These are phyloP conservation scores for Friedmanniomyces simplex DNA, from an alignment of 495 filamentous ascomycete species.

Conservation along the genomic window DNA sequence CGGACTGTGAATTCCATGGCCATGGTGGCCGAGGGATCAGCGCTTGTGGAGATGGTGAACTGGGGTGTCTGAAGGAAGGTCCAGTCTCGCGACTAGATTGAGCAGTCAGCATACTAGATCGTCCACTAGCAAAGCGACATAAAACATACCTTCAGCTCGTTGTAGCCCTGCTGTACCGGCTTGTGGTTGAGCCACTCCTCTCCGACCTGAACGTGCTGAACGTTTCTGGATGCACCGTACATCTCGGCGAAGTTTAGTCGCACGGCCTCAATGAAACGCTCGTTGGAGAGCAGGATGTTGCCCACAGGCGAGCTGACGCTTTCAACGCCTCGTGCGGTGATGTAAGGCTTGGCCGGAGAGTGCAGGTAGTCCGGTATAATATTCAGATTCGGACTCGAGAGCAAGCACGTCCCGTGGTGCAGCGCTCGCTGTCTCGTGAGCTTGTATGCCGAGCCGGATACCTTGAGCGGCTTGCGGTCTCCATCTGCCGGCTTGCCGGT, in stretches of 20 bases:
- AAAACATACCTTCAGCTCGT: slow-evolving; percentile 46
- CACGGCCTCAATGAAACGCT: slow-evolving; percentile 23
- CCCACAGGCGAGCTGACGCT: slow-evolving; percentile 77
- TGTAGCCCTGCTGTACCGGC: slow-evolving; percentile 46
- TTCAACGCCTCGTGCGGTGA: slow-evolving; percentile 79
- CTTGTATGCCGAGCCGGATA: slow-evolving; percentile 91
- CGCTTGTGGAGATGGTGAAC: slow-evolving; percentile 42
- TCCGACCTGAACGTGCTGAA: slow-evolving; percentile 36
- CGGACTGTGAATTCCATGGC: slow-evolving; percentile 11
- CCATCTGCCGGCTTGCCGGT: slow-evolving; percentile 23
- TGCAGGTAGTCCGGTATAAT: slow-evolving; percentile 54
- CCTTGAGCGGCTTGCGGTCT: slow-evolving; percentile 48
- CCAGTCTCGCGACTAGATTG: slow-evolving; percentile 56
- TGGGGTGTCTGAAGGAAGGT: slow-evolving; percentile 77
- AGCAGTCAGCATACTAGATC: neutral
- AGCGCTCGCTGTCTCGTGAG: slow-evolving; percentile 65
- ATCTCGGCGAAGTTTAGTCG: slow-evolving; percentile 41
- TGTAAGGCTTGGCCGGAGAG: slow-evolving; percentile 61
- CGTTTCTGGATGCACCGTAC: slow-evolving; percentile 34
- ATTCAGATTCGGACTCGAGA: slow-evolving; percentile 58
- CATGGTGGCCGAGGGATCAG: neutral
- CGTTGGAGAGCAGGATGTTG: slow-evolving; percentile 50
- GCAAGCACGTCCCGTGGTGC: slow-evolving; percentile 85
- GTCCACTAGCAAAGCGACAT: slow-evolving; percentile 10
- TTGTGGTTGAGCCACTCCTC: slow-evolving; percentile 38